Conservation (phyloP, 1,284 basidiomycete species). For the Irpex lacteus region DNA sequence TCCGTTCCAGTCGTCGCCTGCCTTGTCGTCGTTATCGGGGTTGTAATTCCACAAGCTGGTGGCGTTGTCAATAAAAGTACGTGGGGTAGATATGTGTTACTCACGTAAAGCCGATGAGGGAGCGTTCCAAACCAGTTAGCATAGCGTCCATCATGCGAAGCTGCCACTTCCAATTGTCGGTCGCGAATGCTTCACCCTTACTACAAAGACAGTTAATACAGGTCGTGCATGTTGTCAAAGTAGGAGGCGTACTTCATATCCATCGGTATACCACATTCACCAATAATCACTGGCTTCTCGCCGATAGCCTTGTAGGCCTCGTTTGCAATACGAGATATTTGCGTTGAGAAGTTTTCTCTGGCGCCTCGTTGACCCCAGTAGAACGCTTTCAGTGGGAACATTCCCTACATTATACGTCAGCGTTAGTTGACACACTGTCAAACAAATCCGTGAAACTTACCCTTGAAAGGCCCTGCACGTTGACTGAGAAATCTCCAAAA, state of each 20-base stretch:
- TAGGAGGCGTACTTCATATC: constrained; percentile 76
- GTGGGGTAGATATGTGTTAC: constrained; percentile 27
- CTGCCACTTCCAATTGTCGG: constrained; percentile 81
- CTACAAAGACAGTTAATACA: constrained; percentile 35
- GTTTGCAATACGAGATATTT: constrained; percentile 79
- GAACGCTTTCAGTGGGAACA: constrained; percentile 76
- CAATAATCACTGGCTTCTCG: constrained; percentile 80
- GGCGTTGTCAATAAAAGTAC: constrained; percentile 4
- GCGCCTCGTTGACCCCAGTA: constrained; percentile 86
- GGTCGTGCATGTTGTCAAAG: neutral
- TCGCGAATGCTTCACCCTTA: constrained; percentile 64
- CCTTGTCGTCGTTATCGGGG: constrained; percentile 74
- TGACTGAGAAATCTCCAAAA: constrained; percentile 81
- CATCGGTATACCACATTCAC: constrained; percentile 92
- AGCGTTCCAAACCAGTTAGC: constrained; percentile 73
- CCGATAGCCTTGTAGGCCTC: constrained; percentile 66
- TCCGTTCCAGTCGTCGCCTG: constrained; percentile 93
- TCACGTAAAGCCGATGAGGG: constrained; percentile 79
- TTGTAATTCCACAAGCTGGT: constrained; percentile 93
- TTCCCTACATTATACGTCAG: constrained; percentile 54
- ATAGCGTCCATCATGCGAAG: constrained; percentile 87
- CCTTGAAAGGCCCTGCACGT: constrained; percentile 85
- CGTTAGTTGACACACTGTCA: neutral
- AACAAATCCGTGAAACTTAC: constrained; percentile 39
- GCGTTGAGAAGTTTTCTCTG: constrained; percentile 77